These are phyloP conservation scores for Steccherinum ochraceum DNA, from an alignment of 768 basidiomycete species.

Conservation along the genomic window DNA sequence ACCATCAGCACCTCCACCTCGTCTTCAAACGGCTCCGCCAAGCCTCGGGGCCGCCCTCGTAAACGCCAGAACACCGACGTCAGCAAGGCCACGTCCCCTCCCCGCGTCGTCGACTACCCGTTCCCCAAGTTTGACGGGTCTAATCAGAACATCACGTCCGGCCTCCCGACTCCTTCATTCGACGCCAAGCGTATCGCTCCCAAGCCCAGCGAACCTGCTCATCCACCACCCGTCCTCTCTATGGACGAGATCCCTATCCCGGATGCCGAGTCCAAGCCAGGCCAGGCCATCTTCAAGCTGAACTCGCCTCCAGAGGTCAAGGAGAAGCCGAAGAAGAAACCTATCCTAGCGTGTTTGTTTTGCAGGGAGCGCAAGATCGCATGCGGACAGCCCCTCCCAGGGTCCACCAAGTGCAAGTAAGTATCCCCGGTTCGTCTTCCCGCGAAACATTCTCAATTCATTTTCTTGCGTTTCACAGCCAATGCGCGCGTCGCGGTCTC, in stretches of 20 bases:
- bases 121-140: slow-evolving; percentile 10
- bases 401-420: slow-evolving; percentile 40
- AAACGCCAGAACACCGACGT: slow-evolving; percentile 8
- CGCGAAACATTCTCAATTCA: background rate
- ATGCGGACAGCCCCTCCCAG: slow-evolving; percentile 36
- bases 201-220: background rate
- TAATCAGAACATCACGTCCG: background rate
- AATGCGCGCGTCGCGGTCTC: slow-evolving; percentile 40
- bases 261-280: slow-evolving; percentile 7
- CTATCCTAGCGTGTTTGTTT: slow-evolving; percentile 41
- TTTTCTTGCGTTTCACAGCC: slow-evolving; percentile 22
- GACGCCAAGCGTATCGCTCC: background rate
- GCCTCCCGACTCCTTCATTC: background rate
- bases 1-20: background rate
- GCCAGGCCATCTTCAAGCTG: slow-evolving; percentile 20
- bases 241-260: slow-evolving; percentile 9
- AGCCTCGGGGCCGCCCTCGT: slow-evolving; percentile 14
- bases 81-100: slow-evolving; percentile 6
- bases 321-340: slow-evolving; percentile 28
- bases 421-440: slow-evolving; percentile 14
- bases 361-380: slow-evolving; percentile 47
- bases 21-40: background rate
- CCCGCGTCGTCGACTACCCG: slow-evolving; percentile 12
- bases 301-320: slow-evolving; percentile 4
- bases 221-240: background rate